These are phyloP conservation scores for Pulveroboletus sp. DNA, from an alignment of 768 basidiomycete species.

Conservation along the genomic window DNA sequence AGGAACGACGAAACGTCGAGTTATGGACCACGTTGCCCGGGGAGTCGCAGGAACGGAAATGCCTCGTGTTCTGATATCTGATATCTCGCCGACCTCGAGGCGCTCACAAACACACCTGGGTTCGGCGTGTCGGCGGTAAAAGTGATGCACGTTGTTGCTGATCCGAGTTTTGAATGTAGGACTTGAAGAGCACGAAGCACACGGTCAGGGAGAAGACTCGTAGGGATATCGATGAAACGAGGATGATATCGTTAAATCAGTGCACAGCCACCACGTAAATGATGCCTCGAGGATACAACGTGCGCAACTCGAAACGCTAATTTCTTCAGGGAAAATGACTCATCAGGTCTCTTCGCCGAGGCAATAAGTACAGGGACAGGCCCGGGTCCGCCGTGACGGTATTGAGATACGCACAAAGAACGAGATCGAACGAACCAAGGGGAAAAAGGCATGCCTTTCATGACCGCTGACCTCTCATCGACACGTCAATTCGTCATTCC, in stretches of 20 bases:
- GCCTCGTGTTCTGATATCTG: constrained; percentile 16
- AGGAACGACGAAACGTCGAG: constrained; percentile 2
- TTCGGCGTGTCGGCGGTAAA: background rate
- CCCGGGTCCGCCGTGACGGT: too few relatives aligned
- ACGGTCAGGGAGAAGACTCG: background rate
- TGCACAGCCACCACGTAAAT: constrained; percentile 15
- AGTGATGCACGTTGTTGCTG: background rate
- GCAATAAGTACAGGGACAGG: background rate
- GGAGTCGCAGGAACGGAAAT: background rate
- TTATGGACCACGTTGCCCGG: constrained; percentile 2
- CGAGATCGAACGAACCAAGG: too few relatives aligned
- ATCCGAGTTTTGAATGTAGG: background rate
- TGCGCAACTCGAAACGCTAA: constrained; percentile 1
- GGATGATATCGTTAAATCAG: background rate
- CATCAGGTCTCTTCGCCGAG: background rate
- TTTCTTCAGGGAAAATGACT: background rate
- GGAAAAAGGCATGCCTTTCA: too few relatives aligned
- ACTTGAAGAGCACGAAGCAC: constrained; percentile 8
- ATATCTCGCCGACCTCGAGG: background rate
- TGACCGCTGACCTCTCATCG: background rate
- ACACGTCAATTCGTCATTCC: constrained; percentile 34
- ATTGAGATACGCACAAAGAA: background rate
- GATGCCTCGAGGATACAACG: constrained; percentile 24
- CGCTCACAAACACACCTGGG: constrained; percentile 3
- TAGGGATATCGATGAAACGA: background rate